These are phyloP conservation scores for Penicillium sumatraense DNA, from an alignment of 2,329 filamentous ascomycete species.

Conservation along the genomic window DNA sequence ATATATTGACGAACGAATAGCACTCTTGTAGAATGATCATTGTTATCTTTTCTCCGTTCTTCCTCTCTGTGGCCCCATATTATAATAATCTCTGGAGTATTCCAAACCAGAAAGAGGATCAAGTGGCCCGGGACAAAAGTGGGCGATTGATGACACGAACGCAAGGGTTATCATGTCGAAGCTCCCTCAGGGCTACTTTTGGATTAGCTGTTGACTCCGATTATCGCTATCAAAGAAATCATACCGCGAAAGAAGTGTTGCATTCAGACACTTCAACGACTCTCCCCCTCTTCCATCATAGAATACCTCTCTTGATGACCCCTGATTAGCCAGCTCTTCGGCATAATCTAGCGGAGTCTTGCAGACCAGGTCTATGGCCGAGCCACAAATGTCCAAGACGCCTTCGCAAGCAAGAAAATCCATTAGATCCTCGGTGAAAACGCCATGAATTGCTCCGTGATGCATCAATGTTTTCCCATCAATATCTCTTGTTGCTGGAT, in stretches of 20 bases:
- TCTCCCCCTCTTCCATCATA: constrained; percentile 4
- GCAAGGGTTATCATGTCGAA: background rate
- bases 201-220: background rate
- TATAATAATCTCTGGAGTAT: background rate
- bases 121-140: background rate
- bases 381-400: constrained; percentile 5
- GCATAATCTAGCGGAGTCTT: constrained; percentile 25
- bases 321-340: constrained; percentile 9
- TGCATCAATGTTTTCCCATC: constrained; percentile 16
- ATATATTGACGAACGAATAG: too few relatives aligned
- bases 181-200: background rate
- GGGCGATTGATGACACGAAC: background rate
- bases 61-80: too few relatives aligned
- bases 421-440: constrained; percentile 18
- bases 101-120: background rate
- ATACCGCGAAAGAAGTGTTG: background rate
- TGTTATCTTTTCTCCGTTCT: too few relatives aligned
- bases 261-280: constrained; percentile 2
- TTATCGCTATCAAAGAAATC: background rate
- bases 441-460: constrained; percentile 22
- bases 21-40: too few relatives aligned
- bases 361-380: constrained; percentile 9
- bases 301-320: constrained; percentile 3
- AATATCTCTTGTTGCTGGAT: constrained; percentile 16
- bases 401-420: constrained; percentile 7